Percentiles rank a stretch among this genome's conserved stretches.
Conservation (phyloP, 108 stramenopile species). For the Cyclotella baltica region DNA sequence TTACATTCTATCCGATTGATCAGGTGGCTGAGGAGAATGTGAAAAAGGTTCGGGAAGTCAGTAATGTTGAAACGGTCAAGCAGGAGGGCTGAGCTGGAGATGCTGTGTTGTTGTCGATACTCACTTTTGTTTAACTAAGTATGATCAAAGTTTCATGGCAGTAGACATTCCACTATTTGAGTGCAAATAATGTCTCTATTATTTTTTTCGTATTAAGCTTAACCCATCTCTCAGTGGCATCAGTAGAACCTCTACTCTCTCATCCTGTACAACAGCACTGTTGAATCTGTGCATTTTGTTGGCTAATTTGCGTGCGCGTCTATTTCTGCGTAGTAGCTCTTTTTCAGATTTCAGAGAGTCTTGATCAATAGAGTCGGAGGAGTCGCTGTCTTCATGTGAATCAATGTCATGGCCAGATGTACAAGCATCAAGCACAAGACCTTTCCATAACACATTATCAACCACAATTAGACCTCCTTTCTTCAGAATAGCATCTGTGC, state of each 20-base stretch:
- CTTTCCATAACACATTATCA: conserved; percentile 95
- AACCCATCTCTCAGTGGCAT: conserved; percentile 92
- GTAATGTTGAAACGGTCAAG: too few relatives aligned
- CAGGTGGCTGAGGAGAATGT: background rate
- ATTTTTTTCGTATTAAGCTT: conserved; percentile 85
- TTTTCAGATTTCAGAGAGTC: conserved; percentile 40
- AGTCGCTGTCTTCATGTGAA: conserved; percentile 30
- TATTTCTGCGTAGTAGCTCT: conserved; percentile 59
- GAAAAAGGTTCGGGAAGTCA: background rate
- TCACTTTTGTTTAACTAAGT: too few relatives aligned
- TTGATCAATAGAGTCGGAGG: background rate
- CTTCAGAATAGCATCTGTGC: conserved; percentile 67
- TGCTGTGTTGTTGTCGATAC: too few relatives aligned
- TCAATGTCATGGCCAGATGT: conserved; percentile 41
- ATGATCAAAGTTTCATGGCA: too few relatives aligned
- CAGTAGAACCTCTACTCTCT: conserved; percentile 78
- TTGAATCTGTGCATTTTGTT: conserved; percentile 92
- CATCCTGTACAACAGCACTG: conserved; percentile 71
- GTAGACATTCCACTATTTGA: background rate
- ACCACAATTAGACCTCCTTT: conserved; percentile 85
- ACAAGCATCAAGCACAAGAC: conserved; percentile 78
- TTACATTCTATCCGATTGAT: background rate
- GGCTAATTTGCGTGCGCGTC: conserved; percentile 82
- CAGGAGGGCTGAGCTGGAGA: too few relatives aligned
- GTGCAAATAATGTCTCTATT: conserved; percentile 7